Evolutionary conservation across 805 yeast species (phyloP), one percentile per base, ranked within the genome.

Genomic region (Cyberlindnera sargentensis): DNA sequence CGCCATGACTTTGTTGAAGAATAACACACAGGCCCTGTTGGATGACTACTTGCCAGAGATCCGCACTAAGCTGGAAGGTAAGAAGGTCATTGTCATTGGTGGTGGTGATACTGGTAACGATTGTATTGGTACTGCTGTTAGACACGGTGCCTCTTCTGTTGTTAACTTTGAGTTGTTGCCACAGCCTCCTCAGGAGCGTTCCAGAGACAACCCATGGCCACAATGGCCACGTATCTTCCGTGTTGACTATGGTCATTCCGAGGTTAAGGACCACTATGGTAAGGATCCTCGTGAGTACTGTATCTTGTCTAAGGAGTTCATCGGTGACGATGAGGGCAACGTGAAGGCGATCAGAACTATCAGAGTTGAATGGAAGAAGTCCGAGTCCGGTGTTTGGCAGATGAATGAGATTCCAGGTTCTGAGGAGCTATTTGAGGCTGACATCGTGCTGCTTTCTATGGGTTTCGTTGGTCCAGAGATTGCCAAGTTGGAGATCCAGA

Each of bases 71-170:
- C 65, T 91, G 47, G 79, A 75, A 48, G 98, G 93, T 55, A 93
- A 91, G 74, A 73, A 85, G 51, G 98, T 91, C 45, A 81, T 91
- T 58, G 98, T 91, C 44, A 91, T 91, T 72, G 99, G 99, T 60
- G 99, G 99, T 72, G 99, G 99, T 79, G 99, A 91, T 67, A 91
- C 98, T 31, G 99, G 99, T 78, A 91, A 91, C 63, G 99, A 91
- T 74, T 91, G 98, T 78, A 76, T 91, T 60, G 98, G 98, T 68
- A 91, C 99, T 36, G 78, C 96, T 24, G 90, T 93, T 33, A 84
- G 98, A 71, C 98, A 93, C 63, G 97, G 96, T 36, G 98, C 98
- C 49, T 81, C 85, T 63, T 84, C 95, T 8, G 96, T 93, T 46
- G 76, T 82, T 51, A 91, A 91, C 76, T 93, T 91, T 64, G 99